phyloP scores from a whole-genome alignment of 2,329 filamentous ascomycete species.

The Ceratocystis huliohia region DNA sequence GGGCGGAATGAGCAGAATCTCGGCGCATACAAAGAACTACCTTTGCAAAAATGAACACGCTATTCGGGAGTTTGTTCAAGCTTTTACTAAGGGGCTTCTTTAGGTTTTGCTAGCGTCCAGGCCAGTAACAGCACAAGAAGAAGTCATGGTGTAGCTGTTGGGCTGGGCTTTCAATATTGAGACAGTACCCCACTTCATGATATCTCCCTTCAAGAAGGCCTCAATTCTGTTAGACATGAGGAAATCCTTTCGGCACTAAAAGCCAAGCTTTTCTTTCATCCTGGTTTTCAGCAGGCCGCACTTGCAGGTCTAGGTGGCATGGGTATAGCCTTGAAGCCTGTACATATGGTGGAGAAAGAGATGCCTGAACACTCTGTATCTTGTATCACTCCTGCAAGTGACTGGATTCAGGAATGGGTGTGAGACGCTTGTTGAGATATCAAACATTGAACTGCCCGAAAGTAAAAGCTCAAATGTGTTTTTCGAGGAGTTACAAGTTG shows the following conservation, averaged over 20 bases:
- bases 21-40: conserved; percentile 24
- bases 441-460: too few species aligned
- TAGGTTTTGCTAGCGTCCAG: background rate
- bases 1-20: conserved; percentile 24
- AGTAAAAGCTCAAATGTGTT: too few species aligned
- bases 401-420: too few species aligned
- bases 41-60: conserved; percentile 14
- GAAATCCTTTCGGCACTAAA: background rate
- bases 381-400: too few species aligned
- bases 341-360: too few species aligned
- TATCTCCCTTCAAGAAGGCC: background rate
- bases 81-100: background rate
- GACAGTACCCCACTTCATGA: background rate
- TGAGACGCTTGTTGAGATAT: too few species aligned
- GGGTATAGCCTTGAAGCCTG: background rate
- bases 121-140: background rate
- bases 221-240: background rate
- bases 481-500: too few species aligned
- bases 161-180: background rate
- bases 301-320: background rate
- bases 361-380: too few species aligned
- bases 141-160: background rate
- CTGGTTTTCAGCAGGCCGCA: background rate
- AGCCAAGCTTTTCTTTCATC: background rate
- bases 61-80: background rate